These are phyloP conservation scores for Letharia columbiana DNA, from an alignment of 495 filamentous ascomycete species.

Conservation along the genomic window DNA sequence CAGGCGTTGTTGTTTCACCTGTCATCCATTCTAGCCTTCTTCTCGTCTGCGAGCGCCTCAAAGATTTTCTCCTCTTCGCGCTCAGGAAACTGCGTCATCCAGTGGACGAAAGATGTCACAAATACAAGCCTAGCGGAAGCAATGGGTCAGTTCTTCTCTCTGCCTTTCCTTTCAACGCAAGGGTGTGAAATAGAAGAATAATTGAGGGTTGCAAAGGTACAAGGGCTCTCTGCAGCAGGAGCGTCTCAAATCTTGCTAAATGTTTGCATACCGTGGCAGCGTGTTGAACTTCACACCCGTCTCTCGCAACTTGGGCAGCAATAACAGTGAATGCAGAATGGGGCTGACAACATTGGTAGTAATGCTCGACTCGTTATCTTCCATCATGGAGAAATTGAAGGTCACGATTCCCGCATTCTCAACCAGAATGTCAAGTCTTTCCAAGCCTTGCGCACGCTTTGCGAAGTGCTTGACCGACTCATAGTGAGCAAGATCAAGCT, in stretches of 20 bases:
- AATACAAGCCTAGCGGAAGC: slow-evolving; percentile 19
- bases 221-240: not conserved
- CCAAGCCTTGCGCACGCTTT: slow-evolving; percentile 26
- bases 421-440: slow-evolving; percentile 34
- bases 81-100: slow-evolving; percentile 31
- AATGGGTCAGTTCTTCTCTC: slow-evolving; percentile 12
- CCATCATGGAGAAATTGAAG: slow-evolving; percentile 10
- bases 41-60: slow-evolving; percentile 23
- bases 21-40: slow-evolving; percentile 27
- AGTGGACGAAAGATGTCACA: slow-evolving; percentile 29
- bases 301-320: slow-evolving; percentile 24
- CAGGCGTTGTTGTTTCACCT: slow-evolving; percentile 18
- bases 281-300: slow-evolving; percentile 20
- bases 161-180: no score
- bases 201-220: not conserved
- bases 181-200: not conserved
- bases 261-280: slow-evolving; percentile 7
- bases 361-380: slow-evolving; percentile 30
- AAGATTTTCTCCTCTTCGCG: slow-evolving; percentile 27
- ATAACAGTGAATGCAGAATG: slow-evolving; percentile 35
- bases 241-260: not conserved
- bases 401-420: slow-evolving; percentile 36
- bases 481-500: slow-evolving; percentile 34
- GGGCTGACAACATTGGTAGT: slow-evolving; percentile 43
- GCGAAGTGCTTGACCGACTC: slow-evolving; percentile 35